Conservation (phyloP, 305 asterid genomes). For the Solanum hybrid region DNA sequence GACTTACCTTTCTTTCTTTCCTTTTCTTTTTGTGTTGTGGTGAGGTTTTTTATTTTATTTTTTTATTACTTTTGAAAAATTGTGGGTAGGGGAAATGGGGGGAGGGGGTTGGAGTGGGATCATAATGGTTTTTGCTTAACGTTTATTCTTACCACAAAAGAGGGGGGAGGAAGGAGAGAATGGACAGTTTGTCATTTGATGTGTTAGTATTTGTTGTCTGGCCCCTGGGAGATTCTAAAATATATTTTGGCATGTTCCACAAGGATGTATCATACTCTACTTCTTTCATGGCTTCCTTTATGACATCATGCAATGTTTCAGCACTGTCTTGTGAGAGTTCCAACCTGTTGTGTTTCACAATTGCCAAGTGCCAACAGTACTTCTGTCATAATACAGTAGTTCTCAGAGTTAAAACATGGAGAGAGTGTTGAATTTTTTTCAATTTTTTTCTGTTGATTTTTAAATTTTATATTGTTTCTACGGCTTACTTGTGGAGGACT, state of each 20-base stretch:
- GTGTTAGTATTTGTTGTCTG: neutral
- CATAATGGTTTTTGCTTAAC: neutral
- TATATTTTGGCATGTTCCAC: neutral
- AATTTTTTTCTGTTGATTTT: neutral
- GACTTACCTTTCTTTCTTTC: neutral
- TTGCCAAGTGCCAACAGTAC: neutral
- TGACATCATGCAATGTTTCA: neutral
- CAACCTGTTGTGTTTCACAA: neutral
- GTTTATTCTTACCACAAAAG: neutral
- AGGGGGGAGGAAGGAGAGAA: neutral
- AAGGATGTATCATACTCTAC: neutral
- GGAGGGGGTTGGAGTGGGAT: neutral
- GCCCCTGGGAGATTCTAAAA: neutral
- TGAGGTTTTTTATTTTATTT: too few species aligned
- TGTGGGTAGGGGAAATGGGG: neutral
- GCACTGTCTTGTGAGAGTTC: neutral
- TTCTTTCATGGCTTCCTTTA: neutral
- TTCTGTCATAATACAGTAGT: neutral
- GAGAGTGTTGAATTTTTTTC: neutral
- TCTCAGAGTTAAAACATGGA: neutral
- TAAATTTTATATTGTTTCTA: neutral
- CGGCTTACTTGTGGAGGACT: neutral
- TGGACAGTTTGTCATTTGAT: neutral
- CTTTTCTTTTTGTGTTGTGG: neutral
- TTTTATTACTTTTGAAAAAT: neutral